These are phyloP conservation scores for Royoungia palumana DNA, from an alignment of 768 basidiomycete species.

Conservation along the genomic window DNA sequence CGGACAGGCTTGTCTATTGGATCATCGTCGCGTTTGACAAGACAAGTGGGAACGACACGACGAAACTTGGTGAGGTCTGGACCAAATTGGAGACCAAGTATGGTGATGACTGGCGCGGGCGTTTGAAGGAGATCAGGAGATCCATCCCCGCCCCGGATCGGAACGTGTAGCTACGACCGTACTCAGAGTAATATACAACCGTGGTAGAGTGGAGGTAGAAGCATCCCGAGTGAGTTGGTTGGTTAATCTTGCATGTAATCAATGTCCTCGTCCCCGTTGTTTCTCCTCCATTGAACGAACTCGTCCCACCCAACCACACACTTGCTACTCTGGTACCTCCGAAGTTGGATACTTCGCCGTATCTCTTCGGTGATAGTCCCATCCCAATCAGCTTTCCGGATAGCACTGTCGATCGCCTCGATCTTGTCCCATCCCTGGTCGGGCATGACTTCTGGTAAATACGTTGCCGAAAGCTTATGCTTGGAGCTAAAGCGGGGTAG, in stretches of 20 bases:
- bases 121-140: slow-evolving; percentile 42
- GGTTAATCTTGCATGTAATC: slow-evolving; percentile 10
- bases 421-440: slow-evolving; percentile 94
- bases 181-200: slow-evolving; percentile 1
- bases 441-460: slow-evolving; percentile 87
- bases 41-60: slow-evolving; percentile 50
- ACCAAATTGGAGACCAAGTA: slow-evolving; percentile 54
- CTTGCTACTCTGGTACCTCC: slow-evolving; percentile 77
- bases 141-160: slow-evolving; percentile 30
- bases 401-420: slow-evolving; percentile 87
- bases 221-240: slow-evolving; percentile 1
- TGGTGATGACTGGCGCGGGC: slow-evolving; percentile 41
- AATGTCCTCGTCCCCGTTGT: slow-evolving; percentile 39
- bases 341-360: slow-evolving; percentile 68
- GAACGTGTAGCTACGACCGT: neutral
- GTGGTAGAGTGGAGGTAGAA: slow-evolving; percentile 10
- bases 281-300: slow-evolving; percentile 69
- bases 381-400: slow-evolving; percentile 89
- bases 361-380: slow-evolving; percentile 81
- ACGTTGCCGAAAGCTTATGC: slow-evolving; percentile 78
- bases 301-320: slow-evolving; percentile 71
- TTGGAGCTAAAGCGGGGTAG: slow-evolving; percentile 53
- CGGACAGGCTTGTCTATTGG: slow-evolving; percentile 56
- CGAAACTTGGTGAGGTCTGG: slow-evolving; percentile 56
- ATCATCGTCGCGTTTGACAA: slow-evolving; percentile 62